These are phyloP conservation scores for Carpinus viminea DNA, from an alignment of 306 rosid species.

Conservation along the genomic window DNA sequence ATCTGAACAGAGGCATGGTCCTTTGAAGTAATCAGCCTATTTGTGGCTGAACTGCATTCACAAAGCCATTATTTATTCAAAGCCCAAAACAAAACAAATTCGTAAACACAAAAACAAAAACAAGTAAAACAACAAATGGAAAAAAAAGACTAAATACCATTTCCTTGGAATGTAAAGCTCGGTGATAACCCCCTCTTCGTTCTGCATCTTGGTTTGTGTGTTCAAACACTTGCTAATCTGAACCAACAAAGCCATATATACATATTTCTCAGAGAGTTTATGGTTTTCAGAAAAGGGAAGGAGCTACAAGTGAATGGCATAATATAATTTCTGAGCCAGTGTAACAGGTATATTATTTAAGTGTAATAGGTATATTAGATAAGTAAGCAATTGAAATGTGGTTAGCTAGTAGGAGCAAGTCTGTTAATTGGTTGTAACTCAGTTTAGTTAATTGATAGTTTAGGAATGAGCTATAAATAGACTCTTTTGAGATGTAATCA, in stretches of 20 bases:
- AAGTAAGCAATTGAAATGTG: too few relatives aligned
- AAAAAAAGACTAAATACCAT: slow-evolving; percentile 36
- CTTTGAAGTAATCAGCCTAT: too few relatives aligned
- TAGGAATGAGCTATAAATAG: too few relatives aligned
- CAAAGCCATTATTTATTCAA: neutral
- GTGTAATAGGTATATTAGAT: too few relatives aligned
- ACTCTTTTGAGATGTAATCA: too few relatives aligned
- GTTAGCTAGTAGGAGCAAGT: too few relatives aligned
- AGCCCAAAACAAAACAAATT: neutral
- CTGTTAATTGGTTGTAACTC: too few relatives aligned
- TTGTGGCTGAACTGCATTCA: slow-evolving; percentile 30
- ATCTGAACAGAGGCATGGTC: slow-evolving; percentile 67
- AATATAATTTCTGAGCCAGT: neutral
- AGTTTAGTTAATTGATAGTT: too few relatives aligned
- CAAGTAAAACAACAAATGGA: too few relatives aligned
- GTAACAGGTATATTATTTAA: too few relatives aligned
- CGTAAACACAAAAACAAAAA: neutral
- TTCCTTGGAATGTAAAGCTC: slow-evolving; percentile 70
- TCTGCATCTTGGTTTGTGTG: slow-evolving; percentile 43
- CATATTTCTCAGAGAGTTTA: neutral
- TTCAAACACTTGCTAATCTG: slow-evolving; percentile 9
- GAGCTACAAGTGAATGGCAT: neutral
- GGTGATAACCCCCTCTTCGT: slow-evolving; percentile 62
- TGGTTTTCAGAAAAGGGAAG: neutral
- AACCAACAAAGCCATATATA: neutral